These are phyloP conservation scores for Breynia disticha DNA, from an alignment of 441 rosid genomes.

Conservation along the genomic window DNA sequence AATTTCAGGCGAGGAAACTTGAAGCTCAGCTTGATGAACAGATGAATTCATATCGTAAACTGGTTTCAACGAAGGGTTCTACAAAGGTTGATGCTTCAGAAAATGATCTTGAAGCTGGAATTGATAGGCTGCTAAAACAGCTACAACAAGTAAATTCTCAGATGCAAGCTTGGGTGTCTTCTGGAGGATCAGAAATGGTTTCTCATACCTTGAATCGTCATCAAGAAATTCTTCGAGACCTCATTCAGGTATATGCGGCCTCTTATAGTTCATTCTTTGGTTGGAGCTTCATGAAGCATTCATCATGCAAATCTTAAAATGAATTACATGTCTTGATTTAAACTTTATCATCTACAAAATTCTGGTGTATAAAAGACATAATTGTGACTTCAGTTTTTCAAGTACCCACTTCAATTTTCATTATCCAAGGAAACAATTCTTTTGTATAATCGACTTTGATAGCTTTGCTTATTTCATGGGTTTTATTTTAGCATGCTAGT, in stretches of 20 bases:
- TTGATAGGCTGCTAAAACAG: slow-evolving; percentile 58
- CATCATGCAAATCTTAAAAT: no score
- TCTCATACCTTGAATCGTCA: slow-evolving; percentile 95
- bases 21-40: slow-evolving; percentile 98
- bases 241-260: slow-evolving; percentile 53
- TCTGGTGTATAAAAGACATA: no score
- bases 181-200: slow-evolving; percentile 97
- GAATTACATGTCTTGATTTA: no score
- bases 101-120: slow-evolving; percentile 69
- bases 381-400: no score
- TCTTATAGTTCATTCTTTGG: background rate
- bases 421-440: no score
- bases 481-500: no score
- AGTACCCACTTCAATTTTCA: no score
- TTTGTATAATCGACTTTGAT: no score
- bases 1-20: slow-evolving; percentile 73
- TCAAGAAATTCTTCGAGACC: slow-evolving; percentile 94
- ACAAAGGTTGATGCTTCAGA: slow-evolving; percentile 49
- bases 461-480: no score
- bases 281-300: no score
- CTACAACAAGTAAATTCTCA: slow-evolving; percentile 75
- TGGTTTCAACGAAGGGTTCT: slow-evolving; percentile 65
- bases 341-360: no score
- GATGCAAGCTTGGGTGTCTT: slow-evolving; percentile 97
- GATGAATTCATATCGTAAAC: slow-evolving; percentile 79